Conservation (phyloP, 225 moss, liverwort and hornwort species). For the Bryoerythrophyllum caledonicum region DNA sequence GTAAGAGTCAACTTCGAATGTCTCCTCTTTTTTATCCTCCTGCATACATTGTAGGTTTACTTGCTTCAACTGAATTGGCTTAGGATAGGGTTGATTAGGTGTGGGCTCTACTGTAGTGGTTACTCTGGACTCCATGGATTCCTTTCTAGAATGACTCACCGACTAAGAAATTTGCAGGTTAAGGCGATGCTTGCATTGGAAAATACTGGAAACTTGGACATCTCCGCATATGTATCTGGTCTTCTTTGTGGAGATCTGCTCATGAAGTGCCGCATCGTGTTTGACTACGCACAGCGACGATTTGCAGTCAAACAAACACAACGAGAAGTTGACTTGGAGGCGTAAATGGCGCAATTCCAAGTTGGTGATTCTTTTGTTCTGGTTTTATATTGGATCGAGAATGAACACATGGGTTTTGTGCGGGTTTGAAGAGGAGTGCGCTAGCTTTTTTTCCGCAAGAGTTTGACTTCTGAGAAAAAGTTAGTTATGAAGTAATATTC, state of each 20-base stretch:
- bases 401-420: too few species aligned
- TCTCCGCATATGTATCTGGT: slow-evolving; percentile 75
- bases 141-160: background rate
- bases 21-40: background rate
- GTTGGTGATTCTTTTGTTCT: too few species aligned
- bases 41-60: background rate
- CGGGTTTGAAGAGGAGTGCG: too few species aligned
- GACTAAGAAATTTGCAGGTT: slow-evolving; percentile 36
- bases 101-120: background rate
- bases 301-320: slow-evolving; percentile 25
- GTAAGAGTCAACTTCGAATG: slow-evolving; percentile 10
- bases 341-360: background rate
- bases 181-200: slow-evolving; percentile 55
- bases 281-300: too few species aligned
- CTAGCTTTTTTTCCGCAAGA: too few species aligned
- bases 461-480: too few species aligned
- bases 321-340: background rate
- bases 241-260: slow-evolving; percentile 79
- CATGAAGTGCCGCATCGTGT: slow-evolving; percentile 50
- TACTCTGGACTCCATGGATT: background rate
- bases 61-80: background rate
- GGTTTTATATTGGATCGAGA: too few species aligned
- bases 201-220: slow-evolving; percentile 67
- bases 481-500: too few species aligned
- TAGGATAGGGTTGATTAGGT: background rate